Conservation (phyloP, 140 eudicot genomes). For the Cichorium intybus region DNA sequence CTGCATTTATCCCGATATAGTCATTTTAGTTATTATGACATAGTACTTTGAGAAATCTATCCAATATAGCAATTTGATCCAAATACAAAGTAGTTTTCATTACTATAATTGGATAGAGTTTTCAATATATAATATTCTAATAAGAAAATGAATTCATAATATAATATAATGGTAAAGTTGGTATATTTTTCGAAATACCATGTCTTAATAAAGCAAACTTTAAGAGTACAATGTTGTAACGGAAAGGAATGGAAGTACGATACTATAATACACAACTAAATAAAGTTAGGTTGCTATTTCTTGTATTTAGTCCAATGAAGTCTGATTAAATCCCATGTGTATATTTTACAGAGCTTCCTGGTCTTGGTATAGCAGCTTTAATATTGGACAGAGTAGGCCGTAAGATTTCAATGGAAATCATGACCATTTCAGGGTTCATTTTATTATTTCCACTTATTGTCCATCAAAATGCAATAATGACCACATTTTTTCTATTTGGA, state of each 20-base stretch:
- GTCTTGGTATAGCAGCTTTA: constrained; percentile 60
- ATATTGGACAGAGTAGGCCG: constrained; percentile 84
- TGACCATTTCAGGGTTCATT: constrained; percentile 52
- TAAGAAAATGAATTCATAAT: no score
- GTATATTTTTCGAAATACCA: background rate
- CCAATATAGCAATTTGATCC: no score
- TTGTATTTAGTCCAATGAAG: background rate
- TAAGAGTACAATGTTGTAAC: no score
- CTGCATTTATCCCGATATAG: no score
- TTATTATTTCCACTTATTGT: constrained; percentile 56
- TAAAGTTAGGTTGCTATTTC: background rate
- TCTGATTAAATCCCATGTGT: constrained; percentile 4
- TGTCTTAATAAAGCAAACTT: no score
- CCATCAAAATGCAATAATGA: constrained; percentile 48
- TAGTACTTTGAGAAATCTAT: no score
- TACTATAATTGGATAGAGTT: no score
- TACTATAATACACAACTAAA: no score
- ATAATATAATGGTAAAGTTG: background rate
- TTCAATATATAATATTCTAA: no score
- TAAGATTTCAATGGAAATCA: constrained; percentile 63
- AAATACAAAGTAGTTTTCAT: no score
- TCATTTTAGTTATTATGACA: no score
- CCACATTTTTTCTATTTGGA: constrained; percentile 64
- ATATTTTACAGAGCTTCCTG: constrained; percentile 70
- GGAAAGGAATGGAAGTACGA: no score